Base-by-base conservation (phyloP, 768 basidiomycete genomes). In the Calocybe cyanea region DNA sequence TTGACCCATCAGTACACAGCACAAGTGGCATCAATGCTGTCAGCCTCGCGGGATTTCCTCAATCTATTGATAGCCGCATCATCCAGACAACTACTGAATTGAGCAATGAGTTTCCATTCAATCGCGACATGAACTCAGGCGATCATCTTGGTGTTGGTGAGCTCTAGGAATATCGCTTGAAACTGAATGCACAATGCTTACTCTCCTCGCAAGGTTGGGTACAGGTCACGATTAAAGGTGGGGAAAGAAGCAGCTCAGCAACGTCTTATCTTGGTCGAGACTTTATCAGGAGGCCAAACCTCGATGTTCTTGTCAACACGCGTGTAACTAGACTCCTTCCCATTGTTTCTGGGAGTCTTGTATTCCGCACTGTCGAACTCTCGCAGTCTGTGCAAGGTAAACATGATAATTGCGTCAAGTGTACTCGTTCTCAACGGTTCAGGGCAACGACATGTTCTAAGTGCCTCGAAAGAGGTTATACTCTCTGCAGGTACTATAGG, bases 401-500 rank as follows among this genome's bases (percentile, higher is more conserved):
- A n/a, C n/a, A 41, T 17, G 8, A 7, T n/a, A 14, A 5, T 18
- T n/a, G 34, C 34, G 15, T 40, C 28, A 39, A 20, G 23, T n/a
- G 25, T 34, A 15, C 7, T 21, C 25, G 9, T 35, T 5, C n/a
- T n/a, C 13, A 18, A n/a, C 34, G 7, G 6, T 14, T n/a, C n/a
- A 35, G 34, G 34, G 4, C 34, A 14, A n/a, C 23, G 41, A 33
- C 21, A 19, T 33, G 43, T 2, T 19, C 9, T 61, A 9, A 56
- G 33, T 1, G 66, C 64, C 1, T 35, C 37, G 4, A 63, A 60
- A 21, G 66, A 67, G 42, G 50, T 68, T 17, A 56, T 68, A 25
- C 57, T 68, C 11, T 63, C 63, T 18, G 62, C 63, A 2, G 66
- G 66, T 19, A 43, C 56, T 5, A 55, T 61, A 35, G 62, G 59